Percentiles rank a stretch among this genome's conserved stretches.
Conservation (phyloP, 2,329 filamentous ascomycete genomes). For the Talaromyces rugulosus region DNA sequence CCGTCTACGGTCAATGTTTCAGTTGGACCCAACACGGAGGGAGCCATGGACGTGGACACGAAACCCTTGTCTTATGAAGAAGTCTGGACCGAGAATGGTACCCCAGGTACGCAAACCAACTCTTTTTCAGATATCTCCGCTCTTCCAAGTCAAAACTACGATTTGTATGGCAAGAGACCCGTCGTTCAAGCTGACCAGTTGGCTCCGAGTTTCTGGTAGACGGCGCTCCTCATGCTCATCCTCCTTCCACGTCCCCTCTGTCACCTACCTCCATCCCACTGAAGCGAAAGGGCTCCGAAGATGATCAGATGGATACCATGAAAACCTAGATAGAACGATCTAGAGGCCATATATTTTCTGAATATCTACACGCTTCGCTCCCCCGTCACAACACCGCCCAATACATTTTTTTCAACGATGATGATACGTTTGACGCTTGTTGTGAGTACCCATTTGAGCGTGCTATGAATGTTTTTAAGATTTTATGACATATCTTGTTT, state of each 20-base stretch:
- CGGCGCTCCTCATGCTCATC: not conserved
- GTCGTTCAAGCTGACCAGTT: slow-evolving; percentile 5
- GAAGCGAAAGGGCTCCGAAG: slow-evolving; percentile 29
- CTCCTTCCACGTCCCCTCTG: slow-evolving; percentile 14
- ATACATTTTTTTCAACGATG: not conserved
- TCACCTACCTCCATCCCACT: slow-evolving; percentile 24
- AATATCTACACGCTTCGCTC: not conserved
- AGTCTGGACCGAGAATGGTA: slow-evolving; percentile 15
- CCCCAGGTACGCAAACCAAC: slow-evolving; percentile 25
- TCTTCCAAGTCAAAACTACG: slow-evolving; percentile 10
- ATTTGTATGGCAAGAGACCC: not conserved
- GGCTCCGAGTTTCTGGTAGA: not conserved
- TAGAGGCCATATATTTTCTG: not conserved
- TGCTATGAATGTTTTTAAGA: not conserved
- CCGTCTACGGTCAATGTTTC: not conserved
- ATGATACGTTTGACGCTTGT: not conserved
- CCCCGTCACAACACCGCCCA: not conserved
- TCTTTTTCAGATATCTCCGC: slow-evolving; percentile 1
- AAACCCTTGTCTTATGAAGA: slow-evolving; percentile 28
- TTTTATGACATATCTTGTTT: not conserved
- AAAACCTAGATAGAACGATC: not conserved
- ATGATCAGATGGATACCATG: slow-evolving; percentile 13
- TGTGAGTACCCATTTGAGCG: not conserved
- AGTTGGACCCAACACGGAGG: slow-evolving; percentile 8
- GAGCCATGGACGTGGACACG: slow-evolving; percentile 23